Conservation (phyloP, 1,284 basidiomycete genomes). For the Omphalotus olearius region DNA sequence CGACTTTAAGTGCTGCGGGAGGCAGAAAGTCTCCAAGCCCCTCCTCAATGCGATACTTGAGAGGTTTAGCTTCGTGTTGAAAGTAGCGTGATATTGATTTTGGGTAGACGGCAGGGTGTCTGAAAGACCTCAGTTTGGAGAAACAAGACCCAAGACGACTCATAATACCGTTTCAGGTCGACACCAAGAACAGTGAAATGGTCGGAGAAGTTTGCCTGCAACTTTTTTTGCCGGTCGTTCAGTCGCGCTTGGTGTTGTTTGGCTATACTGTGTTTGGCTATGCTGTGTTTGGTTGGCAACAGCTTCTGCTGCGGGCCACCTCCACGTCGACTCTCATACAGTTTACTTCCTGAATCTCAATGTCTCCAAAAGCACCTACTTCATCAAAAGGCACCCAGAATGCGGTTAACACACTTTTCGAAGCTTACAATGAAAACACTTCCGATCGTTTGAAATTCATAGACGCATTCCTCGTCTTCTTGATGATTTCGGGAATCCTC, state of each 20-base stretch:
- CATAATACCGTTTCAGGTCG: neutral
- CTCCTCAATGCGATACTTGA: conserved; percentile 63
- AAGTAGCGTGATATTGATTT: conserved; percentile 19
- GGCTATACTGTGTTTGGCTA: conserved; percentile 24
- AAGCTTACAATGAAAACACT: conserved; percentile 76
- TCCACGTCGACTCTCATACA: conserved; percentile 15
- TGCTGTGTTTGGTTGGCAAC: conserved; percentile 30
- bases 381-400: conserved; percentile 22
- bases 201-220: neutral
- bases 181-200: neutral
- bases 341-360: neutral
- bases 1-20: conserved; percentile 57
- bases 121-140: neutral
- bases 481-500: conserved; percentile 85
- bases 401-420: conserved; percentile 63
- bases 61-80: conserved; percentile 52
- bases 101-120: too few species aligned
- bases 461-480: conserved; percentile 90
- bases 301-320: conserved; percentile 18
- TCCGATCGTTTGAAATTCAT: conserved; percentile 88
- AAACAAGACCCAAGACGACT: neutral
- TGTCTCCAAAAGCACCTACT: conserved; percentile 31
- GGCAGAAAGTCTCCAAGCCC: conserved; percentile 77
- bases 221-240: too few species aligned
- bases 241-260: conserved; percentile 10